Base-by-base conservation (phyloP, 2,329 filamentous ascomycete species). In the Fusarium ramigenum region DNA sequence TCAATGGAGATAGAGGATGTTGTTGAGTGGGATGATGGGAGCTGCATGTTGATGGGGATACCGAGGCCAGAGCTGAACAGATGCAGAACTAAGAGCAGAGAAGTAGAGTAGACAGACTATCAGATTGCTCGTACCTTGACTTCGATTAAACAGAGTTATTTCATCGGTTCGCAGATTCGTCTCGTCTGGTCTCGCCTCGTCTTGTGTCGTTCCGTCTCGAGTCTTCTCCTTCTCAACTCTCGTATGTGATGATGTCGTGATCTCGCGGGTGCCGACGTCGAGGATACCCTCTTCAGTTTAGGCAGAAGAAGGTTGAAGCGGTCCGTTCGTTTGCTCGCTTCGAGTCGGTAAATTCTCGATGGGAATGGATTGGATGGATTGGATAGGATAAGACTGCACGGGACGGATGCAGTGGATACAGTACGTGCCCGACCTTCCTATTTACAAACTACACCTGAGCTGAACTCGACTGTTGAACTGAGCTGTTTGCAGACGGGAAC, bases 281-380 rank as follows among this genome's bases (percentile, higher is more conserved):
- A 69, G 44, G 49, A 50, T 36, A n/a, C 32, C 44, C 30, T 54
- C 21, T 71, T 74, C 54, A 40, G 49, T 74, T 75, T 76, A 76
- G 75, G 75, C 75, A 77, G 75, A 77, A 77, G 71, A 72, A 69
- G 70, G 53, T 63, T 39, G 60, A 69, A 72, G 73, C 62, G 66
- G 66, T 57, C 64, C 60, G 71, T 64, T 59, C 71, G 69, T 71
- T 73, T 66, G 62, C 59, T 77, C 64, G 70, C 60, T 69, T 77
- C 65, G 58, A 69, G 65, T 70, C 66, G 71, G 73, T 73, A 77
- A 77, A 76, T 76, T 73, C 69, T 71, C 65, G 46, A 66, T 71
- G 69, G 43, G 49, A 66, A 72, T 65, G 72, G 50, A 66, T 57
- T 67, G 72, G 46, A 72, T 53, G 65, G 65, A 59, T 62, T 74